Percentiles rank a stretch among this genome's conserved stretches.
Evolutionary conservation across 1,139 yeast genomes (phyloP).

Genomic region (Candida dubliniensis): DNA sequence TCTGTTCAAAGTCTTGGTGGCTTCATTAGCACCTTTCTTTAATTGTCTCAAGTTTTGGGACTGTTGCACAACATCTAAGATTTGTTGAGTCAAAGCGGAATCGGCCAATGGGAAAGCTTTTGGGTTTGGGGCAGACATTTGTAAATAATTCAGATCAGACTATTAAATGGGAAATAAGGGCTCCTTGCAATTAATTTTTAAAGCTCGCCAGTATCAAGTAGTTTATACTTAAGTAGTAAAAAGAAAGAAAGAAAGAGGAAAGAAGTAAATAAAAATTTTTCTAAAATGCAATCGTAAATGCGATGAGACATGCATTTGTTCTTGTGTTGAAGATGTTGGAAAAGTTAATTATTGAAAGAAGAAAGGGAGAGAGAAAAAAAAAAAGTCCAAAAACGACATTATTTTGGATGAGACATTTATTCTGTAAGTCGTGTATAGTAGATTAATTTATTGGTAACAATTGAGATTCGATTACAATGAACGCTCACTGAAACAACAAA

Average conservation of each 20-base stretch:
- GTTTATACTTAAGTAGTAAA: constrained; percentile 4
- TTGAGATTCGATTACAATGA: not conserved
- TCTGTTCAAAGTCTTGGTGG: constrained; percentile 99
- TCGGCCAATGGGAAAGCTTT: constrained; percentile 99
- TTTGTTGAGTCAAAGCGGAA: constrained; percentile 92
- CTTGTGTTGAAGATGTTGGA: no score
- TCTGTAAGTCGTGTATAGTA: not conserved
- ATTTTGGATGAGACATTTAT: not conserved
- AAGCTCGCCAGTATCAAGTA: constrained; percentile 44
- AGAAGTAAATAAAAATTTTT: constrained; percentile 2
- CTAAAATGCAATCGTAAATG: not conserved
- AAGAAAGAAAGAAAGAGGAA: constrained; percentile 4
- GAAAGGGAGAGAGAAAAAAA: not conserved
- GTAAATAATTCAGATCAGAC: constrained; percentile 2
- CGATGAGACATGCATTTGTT: constrained; percentile 1
- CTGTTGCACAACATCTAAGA: constrained; percentile 96
- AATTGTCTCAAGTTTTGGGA: constrained; percentile 97
- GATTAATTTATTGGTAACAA: not conserved
- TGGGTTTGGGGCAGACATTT: constrained; percentile 80
- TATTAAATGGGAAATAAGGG: constrained; percentile 28
- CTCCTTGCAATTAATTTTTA: constrained; percentile 55
- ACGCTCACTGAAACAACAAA: not conserved
- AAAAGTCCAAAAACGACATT: not conserved
- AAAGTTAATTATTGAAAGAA: not conserved
- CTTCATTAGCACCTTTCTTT: constrained; percentile 99